Evolutionary conservation across 176 grass and related monocot species (phyloP), one percentile per base, ranked within the genome.

Genomic region (Aegilops bicornis): DNA sequence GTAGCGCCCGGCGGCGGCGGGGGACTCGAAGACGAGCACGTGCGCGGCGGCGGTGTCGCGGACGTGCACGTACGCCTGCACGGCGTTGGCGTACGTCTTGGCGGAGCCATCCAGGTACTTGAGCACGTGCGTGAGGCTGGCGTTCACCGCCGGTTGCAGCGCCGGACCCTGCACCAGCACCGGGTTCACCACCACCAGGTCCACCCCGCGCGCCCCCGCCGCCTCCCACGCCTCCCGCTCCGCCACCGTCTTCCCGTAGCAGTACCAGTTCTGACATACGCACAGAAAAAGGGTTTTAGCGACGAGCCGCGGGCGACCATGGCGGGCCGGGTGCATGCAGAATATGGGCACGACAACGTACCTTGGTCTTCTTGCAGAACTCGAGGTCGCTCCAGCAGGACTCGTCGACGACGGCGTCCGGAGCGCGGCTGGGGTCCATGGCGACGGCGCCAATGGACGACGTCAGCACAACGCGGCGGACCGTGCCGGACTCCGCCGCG

Each of bases 371-470:
- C 78, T 89, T 84, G 89, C 95, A 98, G 87, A 88, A 90, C 1
- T 93, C 89, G 66, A 98, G 89, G 83, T 98, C 95, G 89, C 95
- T 98, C 93, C 95, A 98, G 89, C 91, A 98, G 9, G 93, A 73
- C 87, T 98, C 95, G 67, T 98, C 93, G 11, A 98, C 91, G 70
- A 89, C 87, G 39, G 78, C 87, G 61, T 90, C 96, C 0, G 83
- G 54, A 1, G 80, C 4, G 81, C 90, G 93, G 40, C 47, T 61
- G 10, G 96, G 91, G 82, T 98, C 77, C 96, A 98, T 95, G 86
- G 91, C 86, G 35, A 98, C 84, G 0, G 89, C 86, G 12, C 96
- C 93, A 82, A 98, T 93, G 3, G 91, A 95, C 17, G 96, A 95
- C 35, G 93, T 98, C 30, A 95, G 84, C 80, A 98, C 88, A 13